These are phyloP conservation scores for Xerocomus nothofagi DNA, from an alignment of 1,284 basidiomycete species.

Conservation along the genomic window DNA sequence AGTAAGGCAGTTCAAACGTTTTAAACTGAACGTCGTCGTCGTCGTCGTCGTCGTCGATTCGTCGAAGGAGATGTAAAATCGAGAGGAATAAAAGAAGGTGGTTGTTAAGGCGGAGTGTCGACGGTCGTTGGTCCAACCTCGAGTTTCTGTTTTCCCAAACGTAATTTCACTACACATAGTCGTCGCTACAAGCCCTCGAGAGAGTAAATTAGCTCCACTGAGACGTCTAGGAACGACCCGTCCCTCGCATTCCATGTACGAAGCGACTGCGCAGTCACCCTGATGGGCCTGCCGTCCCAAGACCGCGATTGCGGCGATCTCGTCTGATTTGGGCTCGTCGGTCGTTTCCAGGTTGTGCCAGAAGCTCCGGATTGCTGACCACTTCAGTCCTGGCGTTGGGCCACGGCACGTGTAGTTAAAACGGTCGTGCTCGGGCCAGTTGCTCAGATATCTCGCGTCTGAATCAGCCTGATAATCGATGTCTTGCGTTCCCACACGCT, in stretches of 20 bases:
- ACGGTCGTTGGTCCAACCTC: neutral
- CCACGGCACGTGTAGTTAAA: constrained; percentile 1
- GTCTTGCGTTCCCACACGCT: neutral
- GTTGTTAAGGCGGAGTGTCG: constrained; percentile 33
- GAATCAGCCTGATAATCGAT: neutral
- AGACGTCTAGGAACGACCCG: neutral
- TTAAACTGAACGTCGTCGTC: constrained; percentile 14
- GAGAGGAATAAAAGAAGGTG: constrained; percentile 17
- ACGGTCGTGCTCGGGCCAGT: constrained; percentile 11
- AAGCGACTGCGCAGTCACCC: constrained; percentile 18
- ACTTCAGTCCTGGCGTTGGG: constrained; percentile 3
- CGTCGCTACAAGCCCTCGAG: neutral
- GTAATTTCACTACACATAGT: constrained; percentile 11
- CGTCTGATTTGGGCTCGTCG: constrained; percentile 1
- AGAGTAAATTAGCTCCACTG: constrained; percentile 9
- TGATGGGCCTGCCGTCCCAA: neutral
- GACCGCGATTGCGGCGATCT: constrained; percentile 8
- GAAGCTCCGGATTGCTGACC: too few species aligned
- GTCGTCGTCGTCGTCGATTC: constrained; percentile 13
- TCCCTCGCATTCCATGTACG: neutral
- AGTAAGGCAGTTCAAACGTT: constrained; percentile 23
- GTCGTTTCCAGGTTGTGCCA: neutral
- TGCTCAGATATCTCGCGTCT: neutral
- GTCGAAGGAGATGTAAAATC: neutral
- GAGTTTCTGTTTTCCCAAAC: constrained; percentile 9